phyloP scores from a whole-genome alignment of 2,329 filamentous ascomycete species.

The Colletotrichum filicis region DNA sequence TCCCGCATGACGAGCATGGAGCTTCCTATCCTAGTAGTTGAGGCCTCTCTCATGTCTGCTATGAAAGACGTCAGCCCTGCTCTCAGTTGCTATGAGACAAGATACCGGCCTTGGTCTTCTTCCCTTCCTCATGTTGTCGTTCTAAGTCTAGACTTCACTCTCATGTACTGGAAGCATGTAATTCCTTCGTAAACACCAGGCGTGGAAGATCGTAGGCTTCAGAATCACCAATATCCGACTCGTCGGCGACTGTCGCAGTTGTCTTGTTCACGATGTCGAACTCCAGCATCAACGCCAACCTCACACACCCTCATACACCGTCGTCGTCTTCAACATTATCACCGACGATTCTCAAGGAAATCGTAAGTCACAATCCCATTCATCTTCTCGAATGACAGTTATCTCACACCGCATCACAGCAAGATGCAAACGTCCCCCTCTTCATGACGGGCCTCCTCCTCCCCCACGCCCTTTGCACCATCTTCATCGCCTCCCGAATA shows the following conservation, averaged over 20 bases:
- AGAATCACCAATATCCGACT: not conserved
- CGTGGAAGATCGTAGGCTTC: not conserved
- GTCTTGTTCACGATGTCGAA: not conserved
- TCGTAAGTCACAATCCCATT: not conserved
- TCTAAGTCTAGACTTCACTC: not conserved
- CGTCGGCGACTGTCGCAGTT: not conserved
- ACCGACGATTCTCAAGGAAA: conserved; percentile 4
- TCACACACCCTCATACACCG: not conserved
- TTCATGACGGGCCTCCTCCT: conserved; percentile 45
- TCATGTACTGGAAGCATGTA: not conserved
- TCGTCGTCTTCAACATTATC: not conserved
- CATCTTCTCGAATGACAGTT: not conserved
- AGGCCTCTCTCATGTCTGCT: not conserved
- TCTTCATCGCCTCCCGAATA: conserved; percentile 42
- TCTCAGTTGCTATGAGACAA: no score
- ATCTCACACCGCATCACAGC: not conserved
- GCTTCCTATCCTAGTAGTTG: not conserved
- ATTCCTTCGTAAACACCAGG: not conserved
- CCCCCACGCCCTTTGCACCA: conserved; percentile 46
- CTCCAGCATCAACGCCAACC: not conserved
- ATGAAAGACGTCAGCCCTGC: not conserved
- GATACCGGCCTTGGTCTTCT: no score
- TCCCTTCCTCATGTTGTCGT: not conserved
- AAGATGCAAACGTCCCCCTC: conserved; percentile 38
- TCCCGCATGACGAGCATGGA: not conserved